Conservation (phyloP, 495 filamentous ascomycete genomes). For the Hamigera avellanea region DNA sequence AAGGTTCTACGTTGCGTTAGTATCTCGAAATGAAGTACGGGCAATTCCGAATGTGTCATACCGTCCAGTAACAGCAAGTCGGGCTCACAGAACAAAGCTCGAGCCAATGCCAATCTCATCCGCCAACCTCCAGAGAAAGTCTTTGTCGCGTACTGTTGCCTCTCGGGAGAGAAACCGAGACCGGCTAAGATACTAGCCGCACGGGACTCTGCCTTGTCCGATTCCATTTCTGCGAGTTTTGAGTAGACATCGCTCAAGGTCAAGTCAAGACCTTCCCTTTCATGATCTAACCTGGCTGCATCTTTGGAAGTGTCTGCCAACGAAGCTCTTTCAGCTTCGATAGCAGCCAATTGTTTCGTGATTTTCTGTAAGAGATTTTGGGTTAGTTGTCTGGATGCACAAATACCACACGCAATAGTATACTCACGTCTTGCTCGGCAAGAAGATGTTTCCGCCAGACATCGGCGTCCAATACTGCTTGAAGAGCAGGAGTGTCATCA, state of each 20-base stretch:
- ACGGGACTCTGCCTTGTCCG: slow-evolving; percentile 91
- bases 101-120: slow-evolving; percentile 90
- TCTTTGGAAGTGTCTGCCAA: slow-evolving; percentile 82
- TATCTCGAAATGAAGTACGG: background rate
- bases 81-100: slow-evolving; percentile 96
- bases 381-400: background rate
- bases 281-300: slow-evolving; percentile 69
- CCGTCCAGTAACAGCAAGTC: slow-evolving; percentile 89
- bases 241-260: slow-evolving; percentile 81
- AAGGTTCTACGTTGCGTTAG: slow-evolving; percentile 58
- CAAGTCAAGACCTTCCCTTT: slow-evolving; percentile 80
- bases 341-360: slow-evolving; percentile 56
- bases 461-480: slow-evolving; percentile 95
- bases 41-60: slow-evolving; percentile 11
- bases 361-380: slow-evolving; percentile 56
- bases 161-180: slow-evolving; percentile 89
- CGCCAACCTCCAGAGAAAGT: slow-evolving; percentile 99
- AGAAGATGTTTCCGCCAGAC: slow-evolving; percentile 97
- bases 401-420: background rate
- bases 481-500: slow-evolving; percentile 89
- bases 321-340: slow-evolving; percentile 67
- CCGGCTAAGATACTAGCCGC: slow-evolving; percentile 94
- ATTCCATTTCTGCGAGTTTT: slow-evolving; percentile 98
- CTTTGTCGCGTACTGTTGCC: slow-evolving; percentile 87
- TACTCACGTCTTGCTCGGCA: slow-evolving; percentile 69